Conservation (phyloP, 225 moss, liverwort and hornwort genomes). For the Pleurozium schreberi region DNA sequence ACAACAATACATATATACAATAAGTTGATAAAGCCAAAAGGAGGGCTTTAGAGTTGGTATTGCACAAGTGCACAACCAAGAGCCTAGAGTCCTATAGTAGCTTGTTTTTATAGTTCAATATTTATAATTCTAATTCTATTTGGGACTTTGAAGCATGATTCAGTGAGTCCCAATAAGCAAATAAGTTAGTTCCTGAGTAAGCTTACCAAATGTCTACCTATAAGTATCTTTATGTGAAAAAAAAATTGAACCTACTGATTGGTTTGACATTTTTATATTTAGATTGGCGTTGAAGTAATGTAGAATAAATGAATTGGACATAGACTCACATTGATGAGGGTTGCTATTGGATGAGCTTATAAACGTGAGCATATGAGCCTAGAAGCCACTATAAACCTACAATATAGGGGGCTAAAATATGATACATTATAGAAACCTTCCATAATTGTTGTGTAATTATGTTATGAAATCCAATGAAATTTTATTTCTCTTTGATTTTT, state of each 20-base stretch:
- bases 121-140: not conserved
- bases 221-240: not conserved
- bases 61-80: fast-evolving
- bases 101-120: not conserved
- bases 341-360: too few species aligned
- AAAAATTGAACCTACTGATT: not conserved
- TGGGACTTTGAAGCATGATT: fast-evolving
- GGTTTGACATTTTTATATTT: not conserved
- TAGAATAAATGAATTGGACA: fast-evolving
- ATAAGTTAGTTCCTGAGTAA: fast-evolving
- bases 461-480: not conserved
- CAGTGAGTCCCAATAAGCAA: not conserved
- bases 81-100: fast-evolving
- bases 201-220: not conserved
- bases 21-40: not conserved
- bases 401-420: too few species aligned
- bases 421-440: too few species aligned
- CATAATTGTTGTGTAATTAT: too few species aligned
- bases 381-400: too few species aligned
- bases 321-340: not conserved
- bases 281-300: not conserved
- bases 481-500: not conserved
- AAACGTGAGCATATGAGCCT: too few species aligned
- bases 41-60: fast-evolving
- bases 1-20: fast-evolving